Evolutionary conservation across 2,329 filamentous ascomycete genomes (phyloP), one percentile per base, ranked within the genome.

Genomic region (Pseudocercospora musae): DNA sequence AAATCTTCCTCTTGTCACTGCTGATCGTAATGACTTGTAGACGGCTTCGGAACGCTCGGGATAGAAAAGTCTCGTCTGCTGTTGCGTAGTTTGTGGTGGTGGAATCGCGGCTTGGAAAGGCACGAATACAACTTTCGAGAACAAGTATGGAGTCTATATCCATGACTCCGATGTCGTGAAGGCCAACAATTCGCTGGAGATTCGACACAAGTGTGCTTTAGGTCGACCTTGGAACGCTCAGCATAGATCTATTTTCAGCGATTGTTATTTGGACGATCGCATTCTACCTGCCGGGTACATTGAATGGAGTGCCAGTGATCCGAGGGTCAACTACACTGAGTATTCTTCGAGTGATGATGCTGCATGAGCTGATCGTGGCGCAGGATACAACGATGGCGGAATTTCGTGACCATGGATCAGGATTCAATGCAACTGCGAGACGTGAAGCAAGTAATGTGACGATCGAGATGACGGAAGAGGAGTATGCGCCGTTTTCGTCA

Each of bases 131-230:
- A 88, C 86, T 0, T 88, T 86, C 57, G 72, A 74, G 4, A 90
- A 90, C 75, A 87, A 86, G 68, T 89, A 88, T 72, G 87, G 87
- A 8, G 83, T 86, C 0, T 89, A 89, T 72, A 82, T 90, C 62
- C 80, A 84, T 53, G 78, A 83, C 27, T 84, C 83, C 0, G 75
- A 76, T 2, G 78, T 88, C 3, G 73, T 78, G 0, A 84, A 84
- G 1, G 83, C 84, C 23, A 89, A 89, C 69, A 42, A 70, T 2
- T 78, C 78, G 10, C 69, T 80, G 1, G 67, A 70, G 0, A 78
- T 80, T 58, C 66, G 67, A 15, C 81, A 80, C 0, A 75, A 78
- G 66, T 88, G 86, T 69, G 77, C 85, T 0, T 79, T 88, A 0
- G 86, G 86, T 0, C 75, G 86, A n/a, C 86, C 86, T 0, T 88